These are phyloP conservation scores for Purshia tridentata DNA, from an alignment of 306 rosid species.

Conservation along the genomic window DNA sequence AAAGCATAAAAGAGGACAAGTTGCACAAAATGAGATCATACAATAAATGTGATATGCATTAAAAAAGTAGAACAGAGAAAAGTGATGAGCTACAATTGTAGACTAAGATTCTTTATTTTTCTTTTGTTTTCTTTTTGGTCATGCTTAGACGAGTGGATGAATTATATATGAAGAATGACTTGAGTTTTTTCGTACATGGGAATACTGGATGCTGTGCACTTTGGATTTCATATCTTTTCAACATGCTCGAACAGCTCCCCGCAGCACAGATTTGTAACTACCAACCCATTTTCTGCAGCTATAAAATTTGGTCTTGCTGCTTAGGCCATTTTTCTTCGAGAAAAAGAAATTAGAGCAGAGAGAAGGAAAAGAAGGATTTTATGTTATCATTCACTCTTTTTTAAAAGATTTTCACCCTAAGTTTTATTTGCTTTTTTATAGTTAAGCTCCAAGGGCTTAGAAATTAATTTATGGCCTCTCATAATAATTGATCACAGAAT, in stretches of 20 bases:
- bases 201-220: background rate
- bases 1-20: slow-evolving; percentile 14
- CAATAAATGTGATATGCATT: slow-evolving; percentile 10
- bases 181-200: background rate
- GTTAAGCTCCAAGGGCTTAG: no score
- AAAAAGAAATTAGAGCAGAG: no score
- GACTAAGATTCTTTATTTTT: slow-evolving; percentile 18
- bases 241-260: background rate
- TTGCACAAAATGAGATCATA: slow-evolving; percentile 11
- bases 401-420: no score
- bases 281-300: no score
- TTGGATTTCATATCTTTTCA: background rate
- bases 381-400: no score
- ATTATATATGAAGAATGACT: slow-evolving; percentile 7
- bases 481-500: no score
- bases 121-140: background rate
- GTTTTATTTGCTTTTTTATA: background rate
- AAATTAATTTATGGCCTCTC: no score
- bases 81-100: background rate
- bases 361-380: no score
- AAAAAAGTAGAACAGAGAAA: background rate
- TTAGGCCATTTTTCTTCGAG: no score
- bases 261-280: background rate
- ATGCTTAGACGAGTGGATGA: slow-evolving; percentile 24
- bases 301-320: no score